Base-by-base conservation (phyloP, 805 yeast genomes). In the Komagataella pastoris region DNA sequence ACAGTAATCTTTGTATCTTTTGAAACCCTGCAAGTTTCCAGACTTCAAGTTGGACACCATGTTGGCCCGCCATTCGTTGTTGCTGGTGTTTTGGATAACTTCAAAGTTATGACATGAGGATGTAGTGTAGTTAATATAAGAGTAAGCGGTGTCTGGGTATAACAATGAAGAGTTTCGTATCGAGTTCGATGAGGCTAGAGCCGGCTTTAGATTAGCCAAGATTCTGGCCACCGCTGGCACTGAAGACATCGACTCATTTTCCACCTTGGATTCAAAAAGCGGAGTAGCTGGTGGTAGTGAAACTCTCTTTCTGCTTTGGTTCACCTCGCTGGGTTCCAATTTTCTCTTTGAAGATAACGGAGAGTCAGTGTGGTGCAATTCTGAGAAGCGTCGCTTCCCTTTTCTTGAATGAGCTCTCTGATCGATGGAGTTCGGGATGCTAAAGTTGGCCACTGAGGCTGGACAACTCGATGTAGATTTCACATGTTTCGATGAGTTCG, bases 31-130 rank as follows among this genome's bases (percentile, higher is more conserved):
- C 21, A 68, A 68, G 57, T 71, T 69, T 52, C 69, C 70, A 54
- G 65, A 69, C 50, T 70, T 69, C 44, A 73, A 60, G 64, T 72
- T 68, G n/a, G 63, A 56, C 45, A 67, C 69, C 51, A 71, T 61
- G 55, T 67, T 66, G 48, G 66, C 65, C 56, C 76, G 66, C 78
- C 78, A 74, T 55, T 69, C 73, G 24, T 65, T 66, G 54, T 72
- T 72, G 53, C 68, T 69, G 48, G 65, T 58, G 45, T 67, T 66
- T 44, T 71, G 63, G 47, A 66, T 66, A 50, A 65, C 69, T 21
- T 55, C 53, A 47, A 55, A 51, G 17, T 55, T 54, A 6, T 55
- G 54, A 5, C 63, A 55, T 8, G 64, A 55, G 12, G 61, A 56
- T 12, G 58, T 24, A n/a, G 44, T 23, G 36, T 45, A 54, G 40